Conservation (phyloP, 2,329 filamentous ascomycete genomes). For the Fusarium napiforme region DNA sequence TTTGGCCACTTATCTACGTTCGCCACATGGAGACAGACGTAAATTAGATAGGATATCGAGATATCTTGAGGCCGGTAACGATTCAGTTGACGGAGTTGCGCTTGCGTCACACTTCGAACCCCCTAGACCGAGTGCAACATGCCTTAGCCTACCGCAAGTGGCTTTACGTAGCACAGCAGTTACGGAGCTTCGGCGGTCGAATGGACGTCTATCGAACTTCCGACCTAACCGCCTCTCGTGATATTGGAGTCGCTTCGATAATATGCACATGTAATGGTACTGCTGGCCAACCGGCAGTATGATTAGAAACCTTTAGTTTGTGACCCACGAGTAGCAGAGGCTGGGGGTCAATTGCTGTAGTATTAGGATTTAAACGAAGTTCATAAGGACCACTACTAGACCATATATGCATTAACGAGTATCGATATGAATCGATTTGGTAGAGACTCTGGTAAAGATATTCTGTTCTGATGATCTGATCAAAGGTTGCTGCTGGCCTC, state of each 20-base stretch:
- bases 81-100: background rate
- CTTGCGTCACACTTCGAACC: background rate
- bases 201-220: background rate
- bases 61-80: background rate
- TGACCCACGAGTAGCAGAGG: rapidly evolving
- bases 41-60: background rate
- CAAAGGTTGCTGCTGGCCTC: background rate
- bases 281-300: rapidly evolving
- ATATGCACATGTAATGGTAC: no score
- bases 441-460: background rate
- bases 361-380: background rate
- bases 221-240: background rate
- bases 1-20: background rate
- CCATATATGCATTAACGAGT: no score
- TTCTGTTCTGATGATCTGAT: background rate
- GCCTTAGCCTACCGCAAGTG: background rate
- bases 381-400: rapidly evolving
- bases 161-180: background rate
- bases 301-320: rapidly evolving
- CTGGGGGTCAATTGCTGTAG: rapidly evolving
- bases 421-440: background rate
- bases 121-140: background rate
- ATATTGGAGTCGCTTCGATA: no score
- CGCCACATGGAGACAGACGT: background rate
- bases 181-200: no score